A percentile compares a stretch with the other conserved stretches of the same genome.
phyloP scores from a whole-genome alignment of 1,139 yeast species.

The Candida sanyaensis region DNA sequence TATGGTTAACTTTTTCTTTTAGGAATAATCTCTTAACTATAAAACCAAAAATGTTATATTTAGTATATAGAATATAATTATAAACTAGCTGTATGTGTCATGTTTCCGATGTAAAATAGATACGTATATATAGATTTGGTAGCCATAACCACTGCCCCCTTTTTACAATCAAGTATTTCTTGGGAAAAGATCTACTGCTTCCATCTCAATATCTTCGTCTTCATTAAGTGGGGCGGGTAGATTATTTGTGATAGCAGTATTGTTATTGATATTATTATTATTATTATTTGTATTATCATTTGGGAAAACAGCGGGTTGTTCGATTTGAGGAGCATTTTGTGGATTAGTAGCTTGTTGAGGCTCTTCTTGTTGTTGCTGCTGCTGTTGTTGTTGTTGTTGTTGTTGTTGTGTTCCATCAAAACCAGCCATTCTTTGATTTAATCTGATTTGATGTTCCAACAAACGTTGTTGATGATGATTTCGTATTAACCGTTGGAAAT shows the following conservation, averaged over 20 bases:
- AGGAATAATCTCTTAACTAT: neutral
- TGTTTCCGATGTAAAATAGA: neutral
- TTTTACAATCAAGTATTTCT: constrained; percentile 15
- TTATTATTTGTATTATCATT: constrained; percentile 17
- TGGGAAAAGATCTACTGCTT: constrained; percentile 29
- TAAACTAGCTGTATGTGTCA: constrained; percentile 1
- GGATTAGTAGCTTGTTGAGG: constrained; percentile 11
- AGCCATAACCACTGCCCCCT: neutral
- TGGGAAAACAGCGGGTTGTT: constrained; percentile 46
- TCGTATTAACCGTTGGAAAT: constrained; percentile 36
- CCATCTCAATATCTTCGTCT: constrained; percentile 38
- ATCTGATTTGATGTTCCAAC: constrained; percentile 15
- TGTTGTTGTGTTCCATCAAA: constrained; percentile 5
- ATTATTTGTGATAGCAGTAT: constrained; percentile 12
- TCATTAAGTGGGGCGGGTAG: constrained; percentile 27
- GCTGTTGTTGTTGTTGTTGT: constrained; percentile 10
- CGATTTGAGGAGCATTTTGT: constrained; percentile 44
- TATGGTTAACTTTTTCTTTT: neutral
- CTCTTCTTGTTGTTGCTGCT: constrained; percentile 11
- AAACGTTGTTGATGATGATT: constrained; percentile 30
- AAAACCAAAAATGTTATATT: neutral
- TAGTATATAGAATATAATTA: neutral
- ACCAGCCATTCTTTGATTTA: constrained; percentile 11
- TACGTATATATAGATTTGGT: neutral
- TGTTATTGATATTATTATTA: constrained; percentile 1